A percentile compares a stretch with the other conserved stretches of the same genome.
Conservation (phyloP, 108 stramenopile genomes). For the Pseudonitzschia multistriata region DNA sequence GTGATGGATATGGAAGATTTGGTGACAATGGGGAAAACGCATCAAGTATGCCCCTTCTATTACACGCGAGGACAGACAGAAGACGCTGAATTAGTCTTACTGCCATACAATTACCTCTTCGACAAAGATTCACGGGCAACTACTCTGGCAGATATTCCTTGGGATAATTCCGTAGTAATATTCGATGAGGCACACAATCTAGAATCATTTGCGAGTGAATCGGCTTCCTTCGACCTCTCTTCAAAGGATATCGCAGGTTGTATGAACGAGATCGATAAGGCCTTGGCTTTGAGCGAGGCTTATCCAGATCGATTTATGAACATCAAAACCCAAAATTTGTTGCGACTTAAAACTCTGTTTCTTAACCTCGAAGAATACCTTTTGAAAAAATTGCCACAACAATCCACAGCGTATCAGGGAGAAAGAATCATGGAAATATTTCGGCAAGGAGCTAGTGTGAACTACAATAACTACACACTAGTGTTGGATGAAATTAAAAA, state of each 20-base stretch:
- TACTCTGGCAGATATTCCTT: slow-evolving; percentile 72
- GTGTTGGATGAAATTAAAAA: slow-evolving; percentile 62
- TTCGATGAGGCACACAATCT: slow-evolving; percentile 99
- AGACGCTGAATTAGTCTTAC: slow-evolving; percentile 89
- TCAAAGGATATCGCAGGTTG: slow-evolving; percentile 83
- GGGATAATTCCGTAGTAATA: slow-evolving; percentile 88
- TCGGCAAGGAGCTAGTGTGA: slow-evolving; percentile 64
- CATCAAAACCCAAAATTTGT: slow-evolving; percentile 59
- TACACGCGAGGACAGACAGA: slow-evolving; percentile 69
- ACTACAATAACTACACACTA: slow-evolving; percentile 62
- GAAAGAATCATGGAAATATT: slow-evolving; percentile 86
- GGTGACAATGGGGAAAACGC: slow-evolving; percentile 65
- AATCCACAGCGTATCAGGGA: slow-evolving; percentile 58
- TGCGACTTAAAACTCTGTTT: slow-evolving; percentile 75
- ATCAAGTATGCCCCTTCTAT: slow-evolving; percentile 94
- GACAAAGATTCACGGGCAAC: slow-evolving; percentile 81
- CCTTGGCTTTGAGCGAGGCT: slow-evolving; percentile 42
- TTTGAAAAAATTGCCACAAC: slow-evolving; percentile 31
- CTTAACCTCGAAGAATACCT: slow-evolving; percentile 78
- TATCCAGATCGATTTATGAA: slow-evolving; percentile 39
- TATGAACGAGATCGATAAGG: slow-evolving; percentile 60
- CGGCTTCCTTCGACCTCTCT: slow-evolving; percentile 90
- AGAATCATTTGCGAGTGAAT: slow-evolving; percentile 93
- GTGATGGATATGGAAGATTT: slow-evolving; percentile 97
- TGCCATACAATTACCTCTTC: slow-evolving; percentile 99